Conservation (phyloP, 1,284 basidiomycete species). For the Ceratobasidium theobromae region DNA sequence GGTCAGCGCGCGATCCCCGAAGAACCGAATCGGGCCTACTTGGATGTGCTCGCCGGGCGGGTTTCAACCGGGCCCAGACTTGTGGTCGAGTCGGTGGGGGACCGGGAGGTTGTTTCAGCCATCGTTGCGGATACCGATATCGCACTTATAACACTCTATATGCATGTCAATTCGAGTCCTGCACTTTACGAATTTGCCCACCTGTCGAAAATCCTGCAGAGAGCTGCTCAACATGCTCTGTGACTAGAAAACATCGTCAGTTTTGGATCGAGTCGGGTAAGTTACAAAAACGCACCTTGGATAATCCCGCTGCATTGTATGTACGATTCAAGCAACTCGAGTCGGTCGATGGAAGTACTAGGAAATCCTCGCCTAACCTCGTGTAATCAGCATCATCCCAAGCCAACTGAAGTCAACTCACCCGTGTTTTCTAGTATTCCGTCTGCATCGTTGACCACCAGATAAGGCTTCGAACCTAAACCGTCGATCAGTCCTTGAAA, state of each 20-base stretch:
- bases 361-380: neutral
- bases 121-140: slow-evolving; percentile 12
- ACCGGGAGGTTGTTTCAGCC: neutral
- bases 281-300: neutral
- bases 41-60: no score
- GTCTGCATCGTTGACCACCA: slow-evolving; percentile 1
- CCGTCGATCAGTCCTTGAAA: neutral
- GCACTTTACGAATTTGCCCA: neutral
- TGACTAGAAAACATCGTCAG: neutral
- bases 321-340: neutral
- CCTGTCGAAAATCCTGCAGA: neutral
- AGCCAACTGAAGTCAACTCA: neutral
- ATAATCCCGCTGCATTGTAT: neutral
- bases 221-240: slow-evolving; percentile 2
- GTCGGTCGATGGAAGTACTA: slow-evolving; percentile 5
- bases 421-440: neutral
- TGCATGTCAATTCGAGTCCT: neutral
- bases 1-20: no score
- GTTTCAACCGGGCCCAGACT: neutral
- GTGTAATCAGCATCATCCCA: neutral
- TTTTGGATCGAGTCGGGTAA: neutral
- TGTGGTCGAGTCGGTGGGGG: neutral
- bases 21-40: no score
- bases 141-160: slow-evolving; percentile 17
- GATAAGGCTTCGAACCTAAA: neutral